Evolutionary conservation across 2,329 filamentous ascomycete genomes (phyloP), one percentile per base, ranked within the genome.

Genomic region (Aspergillus glaucus): DNA sequence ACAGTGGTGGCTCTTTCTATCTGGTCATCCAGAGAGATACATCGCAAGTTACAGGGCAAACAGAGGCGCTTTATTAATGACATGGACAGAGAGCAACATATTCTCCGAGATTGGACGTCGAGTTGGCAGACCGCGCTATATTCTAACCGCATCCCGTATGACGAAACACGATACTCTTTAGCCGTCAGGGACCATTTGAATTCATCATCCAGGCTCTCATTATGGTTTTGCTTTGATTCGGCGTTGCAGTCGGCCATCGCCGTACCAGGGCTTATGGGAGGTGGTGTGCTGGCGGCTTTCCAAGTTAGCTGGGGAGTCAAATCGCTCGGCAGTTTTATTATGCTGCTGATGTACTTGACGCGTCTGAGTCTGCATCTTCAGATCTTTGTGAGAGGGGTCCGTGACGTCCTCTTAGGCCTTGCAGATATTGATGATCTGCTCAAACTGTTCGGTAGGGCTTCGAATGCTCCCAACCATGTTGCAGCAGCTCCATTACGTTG

Each of bases 331-430:
- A 77, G 77, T 50, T 83, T 88, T 52, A 79, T 87, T 4, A 82
- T 82, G 15, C 65, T 88, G 22, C 70, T 85, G 14, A 76, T 79
- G 30, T 87, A 86, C 63, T 88, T 84, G 84, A 65, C 68, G 59
- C 65, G 75, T 62, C 52, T 79, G 12, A 58, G 72, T 48, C 61
- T 59, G 3, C 79, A 79, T 6, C 64, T 82, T 3, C 68, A 71
- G n/a, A 70, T 71, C 10, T 70, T 83, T 37, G 73, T 74, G 1
- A 74, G 69, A 54, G 75, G 74, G 24, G 75, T 78, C 49, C 69
- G 71, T 19, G 69, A 71, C 43, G 66, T 81, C 26, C 70, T 74
- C 3, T 67, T 69, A 17, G 76, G 80, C 43, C 67, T 88, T 22
- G 79, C 87, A 34, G 81, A 87, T 57, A 81, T 84, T 0, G 84